Base-by-base conservation (phyloP, 2,329 filamentous ascomycete genomes). In the Colletotrichum sp. region DNA sequence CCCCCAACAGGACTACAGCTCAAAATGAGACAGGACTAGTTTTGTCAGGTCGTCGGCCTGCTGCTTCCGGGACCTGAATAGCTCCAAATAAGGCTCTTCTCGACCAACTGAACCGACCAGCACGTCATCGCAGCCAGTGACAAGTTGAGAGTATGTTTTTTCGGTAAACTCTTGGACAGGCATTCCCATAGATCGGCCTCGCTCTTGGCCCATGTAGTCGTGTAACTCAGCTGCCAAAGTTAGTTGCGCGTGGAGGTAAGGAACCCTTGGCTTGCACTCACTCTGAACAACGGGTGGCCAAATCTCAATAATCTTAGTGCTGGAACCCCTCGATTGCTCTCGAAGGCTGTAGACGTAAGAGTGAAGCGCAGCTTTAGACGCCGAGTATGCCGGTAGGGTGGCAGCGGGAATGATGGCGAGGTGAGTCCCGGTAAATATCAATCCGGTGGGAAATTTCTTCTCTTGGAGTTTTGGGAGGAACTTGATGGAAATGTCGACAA, bases 361-460 rank as follows among this genome's bases (percentile, higher is more conserved):
- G 63, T 86, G 84, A 36, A 88, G 77, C 0, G 87, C 87, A 0
- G 86, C 85, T 78, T 88, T 89, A 9, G 85, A 85, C 2, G 86
- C 86, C 5, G 82, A 87, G 79, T 88, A 89, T 0, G 83, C 85
- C 0, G 86, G 81, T 55, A 85, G 78, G 6, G 77, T 72, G 9
- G 80, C 73, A 0, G 82, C 82, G 0, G 87, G 86, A 8, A 88
- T 80, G 19, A 88, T 7, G 30, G 63, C 64, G 75, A 80, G 44
- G 32, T 77, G 71, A 0, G 78, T 78, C 28, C 78, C 79, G 4
- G 79, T 80, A 30, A 80, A 60, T 13, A 78, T 71, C 16, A 80
- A 28, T 25, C 68, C 68, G 16, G 78, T 79, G 7, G 63, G 74
- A 8, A 57, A 34, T 0, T 65, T 1, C 16, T 79, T 78, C 19